phyloP scores from a whole-genome alignment of 2,329 filamentous ascomycete species.

The Pseudogymnoascus destructans region DNA sequence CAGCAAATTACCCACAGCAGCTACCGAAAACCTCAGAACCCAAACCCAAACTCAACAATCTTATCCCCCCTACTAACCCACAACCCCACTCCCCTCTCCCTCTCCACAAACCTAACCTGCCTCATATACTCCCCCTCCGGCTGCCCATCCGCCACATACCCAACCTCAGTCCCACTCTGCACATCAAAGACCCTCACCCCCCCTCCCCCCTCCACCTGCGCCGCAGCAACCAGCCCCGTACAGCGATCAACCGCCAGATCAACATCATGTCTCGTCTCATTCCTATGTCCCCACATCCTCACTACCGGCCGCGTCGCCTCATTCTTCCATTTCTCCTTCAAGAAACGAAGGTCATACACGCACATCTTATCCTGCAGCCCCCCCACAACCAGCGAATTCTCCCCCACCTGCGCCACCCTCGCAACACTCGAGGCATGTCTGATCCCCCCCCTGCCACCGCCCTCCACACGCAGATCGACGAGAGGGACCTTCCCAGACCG shows the following conservation, averaged over 20 bases:
- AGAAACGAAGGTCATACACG: slow-evolving; percentile 44
- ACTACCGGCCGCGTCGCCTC: slow-evolving; percentile 30
- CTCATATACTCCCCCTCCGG: neutral
- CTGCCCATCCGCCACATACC: neutral
- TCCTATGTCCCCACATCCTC: slow-evolving; percentile 37
- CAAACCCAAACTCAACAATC: neutral
- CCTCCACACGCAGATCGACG: slow-evolving; percentile 25
- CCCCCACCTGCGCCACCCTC: slow-evolving; percentile 37
- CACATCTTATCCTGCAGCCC: slow-evolving; percentile 38
- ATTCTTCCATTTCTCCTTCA: slow-evolving; percentile 12
- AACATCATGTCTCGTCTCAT: slow-evolving; percentile 34
- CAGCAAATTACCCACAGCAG: neutral
- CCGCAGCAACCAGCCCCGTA: slow-evolving; percentile 40
- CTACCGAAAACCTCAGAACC: neutral
- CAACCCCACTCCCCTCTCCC: neutral
- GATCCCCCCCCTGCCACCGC: slow-evolving; percentile 17
- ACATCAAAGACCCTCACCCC: slow-evolving; percentile 7
- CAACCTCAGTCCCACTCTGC: neutral
- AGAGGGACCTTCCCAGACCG: slow-evolving; percentile 32
- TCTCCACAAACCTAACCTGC: neutral
- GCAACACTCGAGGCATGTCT: slow-evolving; percentile 31
- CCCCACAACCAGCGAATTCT: slow-evolving; percentile 39
- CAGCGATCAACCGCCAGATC: slow-evolving; percentile 39
- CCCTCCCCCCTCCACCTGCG: slow-evolving; percentile 32
- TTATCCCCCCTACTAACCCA: neutral